Conservation (phyloP, 2,329 filamentous ascomycete species). For the Raffaelea ambrosiae region DNA sequence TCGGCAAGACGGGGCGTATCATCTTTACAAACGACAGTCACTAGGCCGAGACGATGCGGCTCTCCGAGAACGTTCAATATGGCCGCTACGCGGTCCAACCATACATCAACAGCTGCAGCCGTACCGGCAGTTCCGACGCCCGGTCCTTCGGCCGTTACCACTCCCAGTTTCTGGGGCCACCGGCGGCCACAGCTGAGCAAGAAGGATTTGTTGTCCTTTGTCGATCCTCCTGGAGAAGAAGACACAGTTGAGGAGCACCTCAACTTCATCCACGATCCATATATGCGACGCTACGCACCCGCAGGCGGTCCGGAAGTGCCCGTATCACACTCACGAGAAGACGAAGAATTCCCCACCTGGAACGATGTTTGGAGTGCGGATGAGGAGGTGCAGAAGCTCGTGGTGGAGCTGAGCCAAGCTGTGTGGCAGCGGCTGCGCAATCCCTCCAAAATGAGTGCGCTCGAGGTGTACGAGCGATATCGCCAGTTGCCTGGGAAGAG, state of each 20-base stretch:
- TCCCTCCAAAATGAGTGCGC: constrained; percentile 30
- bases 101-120: too few relatives aligned
- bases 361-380: constrained; percentile 28
- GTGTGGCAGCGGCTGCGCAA: constrained; percentile 33
- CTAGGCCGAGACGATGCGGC: too few relatives aligned
- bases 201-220: constrained; percentile 42
- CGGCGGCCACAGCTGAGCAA: constrained; percentile 15
- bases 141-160: neutral
- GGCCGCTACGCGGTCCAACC: too few relatives aligned
- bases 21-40: too few relatives aligned
- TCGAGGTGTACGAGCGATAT: constrained; percentile 41
- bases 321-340: constrained; percentile 41
- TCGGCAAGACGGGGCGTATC: neutral
- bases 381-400: constrained; percentile 23
- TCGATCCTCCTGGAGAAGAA: constrained; percentile 40
- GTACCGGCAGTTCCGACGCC: too few relatives aligned
- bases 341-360: constrained; percentile 36
- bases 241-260: constrained; percentile 45
- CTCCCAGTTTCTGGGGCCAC: constrained; percentile 3
- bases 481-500: constrained; percentile 40
- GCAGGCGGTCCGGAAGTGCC: constrained; percentile 38
- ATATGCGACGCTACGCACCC: constrained; percentile 43
- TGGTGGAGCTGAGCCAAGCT: constrained; percentile 30
- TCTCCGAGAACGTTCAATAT: too few relatives aligned
- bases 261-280: constrained; percentile 42